Evolutionary conservation across 495 filamentous ascomycete species (phyloP).

Genomic region (Corynascus novoguineensis): DNA sequence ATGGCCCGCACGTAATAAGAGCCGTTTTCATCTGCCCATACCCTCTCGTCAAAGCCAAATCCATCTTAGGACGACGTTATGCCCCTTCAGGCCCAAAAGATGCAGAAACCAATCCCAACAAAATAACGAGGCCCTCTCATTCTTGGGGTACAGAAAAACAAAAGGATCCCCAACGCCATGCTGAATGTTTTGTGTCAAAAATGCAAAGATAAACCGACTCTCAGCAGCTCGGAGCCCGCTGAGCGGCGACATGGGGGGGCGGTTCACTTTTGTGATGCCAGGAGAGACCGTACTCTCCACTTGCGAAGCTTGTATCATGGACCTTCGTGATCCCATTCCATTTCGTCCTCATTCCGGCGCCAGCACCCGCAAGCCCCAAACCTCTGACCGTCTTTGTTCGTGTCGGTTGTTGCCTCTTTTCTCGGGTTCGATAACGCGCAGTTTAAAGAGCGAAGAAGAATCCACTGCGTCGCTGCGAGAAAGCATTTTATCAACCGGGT

Average conservation of each 20-base stretch:
- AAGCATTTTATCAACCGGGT: slow-evolving; percentile 20
- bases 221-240: neutral
- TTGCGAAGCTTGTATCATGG: neutral
- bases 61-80: neutral
- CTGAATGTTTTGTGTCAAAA: slow-evolving; percentile 21
- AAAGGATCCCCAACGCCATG: slow-evolving; percentile 25
- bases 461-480: slow-evolving; percentile 1
- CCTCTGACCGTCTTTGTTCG: slow-evolving; percentile 17
- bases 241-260: neutral
- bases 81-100: neutral
- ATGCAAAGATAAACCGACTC: slow-evolving; percentile 15
- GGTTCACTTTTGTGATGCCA: neutral
- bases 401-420: slow-evolving; percentile 15
- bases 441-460: neutral
- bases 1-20: neutral
- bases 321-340: neutral
- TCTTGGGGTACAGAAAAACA: slow-evolving; percentile 14
- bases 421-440: slow-evolving; percentile 3
- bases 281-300: neutral
- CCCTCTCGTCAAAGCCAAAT: neutral
- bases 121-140: slow-evolving; percentile 1
- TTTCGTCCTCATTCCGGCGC: neutral
- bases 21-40: neutral
- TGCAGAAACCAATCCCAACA: neutral
- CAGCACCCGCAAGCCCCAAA: neutral